Conservation (phyloP, 768 basidiomycete species). For the Lactifluus echinatus region DNA sequence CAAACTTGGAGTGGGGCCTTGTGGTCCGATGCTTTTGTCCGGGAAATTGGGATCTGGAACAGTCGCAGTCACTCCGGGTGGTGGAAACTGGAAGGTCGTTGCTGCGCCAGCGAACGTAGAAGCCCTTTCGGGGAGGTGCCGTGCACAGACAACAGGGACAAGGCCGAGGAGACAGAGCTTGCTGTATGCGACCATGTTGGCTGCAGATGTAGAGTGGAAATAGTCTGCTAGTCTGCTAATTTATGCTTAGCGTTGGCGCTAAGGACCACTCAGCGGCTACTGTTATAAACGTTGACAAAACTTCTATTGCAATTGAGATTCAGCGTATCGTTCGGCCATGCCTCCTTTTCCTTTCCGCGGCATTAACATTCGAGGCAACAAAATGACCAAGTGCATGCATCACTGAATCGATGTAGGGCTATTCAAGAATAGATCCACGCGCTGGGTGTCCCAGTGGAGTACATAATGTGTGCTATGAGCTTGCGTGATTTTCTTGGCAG, state of each 20-base stretch:
- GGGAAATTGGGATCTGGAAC: conserved; percentile 33
- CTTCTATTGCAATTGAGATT: too few relatives aligned
- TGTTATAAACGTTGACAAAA: not conserved
- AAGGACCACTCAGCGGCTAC: not conserved
- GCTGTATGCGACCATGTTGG: not conserved
- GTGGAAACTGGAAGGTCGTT: conserved; percentile 35
- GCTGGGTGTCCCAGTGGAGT: too few relatives aligned
- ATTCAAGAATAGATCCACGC: too few relatives aligned
- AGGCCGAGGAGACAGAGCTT: conserved; percentile 3
- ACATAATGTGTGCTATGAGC: too few relatives aligned
- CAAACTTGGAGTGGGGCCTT: conserved; percentile 43
- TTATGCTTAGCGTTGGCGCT: not conserved
- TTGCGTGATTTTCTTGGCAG: too few relatives aligned
- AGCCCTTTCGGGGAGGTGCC: conserved; percentile 11
- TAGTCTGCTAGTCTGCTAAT: not conserved
- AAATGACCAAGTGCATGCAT: not conserved
- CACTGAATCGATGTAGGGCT: not conserved
- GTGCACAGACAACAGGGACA: not conserved
- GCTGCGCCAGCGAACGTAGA: conserved; percentile 39
- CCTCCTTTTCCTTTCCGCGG: too few relatives aligned
- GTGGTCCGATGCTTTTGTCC: conserved; percentile 33
- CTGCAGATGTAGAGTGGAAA: not conserved
- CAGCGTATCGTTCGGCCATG: too few relatives aligned
- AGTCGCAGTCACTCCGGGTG: conserved; percentile 30
- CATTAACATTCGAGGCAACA: not conserved